Conservation (phyloP, 306 rosid species). For the Medicago ruthenica region DNA sequence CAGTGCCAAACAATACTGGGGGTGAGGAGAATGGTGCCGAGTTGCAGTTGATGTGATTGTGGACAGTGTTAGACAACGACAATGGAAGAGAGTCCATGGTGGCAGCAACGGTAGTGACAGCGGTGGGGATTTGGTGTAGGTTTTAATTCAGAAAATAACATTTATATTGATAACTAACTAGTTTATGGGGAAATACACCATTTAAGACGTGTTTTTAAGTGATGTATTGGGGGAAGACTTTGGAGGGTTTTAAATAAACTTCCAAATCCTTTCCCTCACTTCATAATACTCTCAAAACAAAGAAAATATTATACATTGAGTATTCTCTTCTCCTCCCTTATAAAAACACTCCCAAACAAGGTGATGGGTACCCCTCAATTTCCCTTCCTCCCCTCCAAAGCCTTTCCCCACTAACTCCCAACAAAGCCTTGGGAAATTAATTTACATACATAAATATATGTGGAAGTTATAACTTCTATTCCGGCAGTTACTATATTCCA, state of each 20-base stretch:
- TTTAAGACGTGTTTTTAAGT: not conserved
- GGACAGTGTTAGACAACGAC: not conserved
- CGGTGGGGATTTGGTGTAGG: not conserved
- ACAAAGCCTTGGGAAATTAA: not conserved
- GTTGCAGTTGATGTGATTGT: not conserved
- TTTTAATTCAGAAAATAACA: not conserved
- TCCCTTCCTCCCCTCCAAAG: not conserved
- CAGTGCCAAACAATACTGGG: not conserved
- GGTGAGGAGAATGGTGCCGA: not conserved
- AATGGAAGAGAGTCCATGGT: not conserved
- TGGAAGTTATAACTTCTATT: not conserved
- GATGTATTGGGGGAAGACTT: not conserved
- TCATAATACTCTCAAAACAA: conserved; percentile 6
- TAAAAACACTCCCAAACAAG: not conserved
- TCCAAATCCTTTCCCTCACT: not conserved
- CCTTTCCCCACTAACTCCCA: not conserved
- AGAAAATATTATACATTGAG: not conserved
- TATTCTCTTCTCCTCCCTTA: not conserved
- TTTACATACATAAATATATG: not conserved
- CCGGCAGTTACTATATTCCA: not conserved
- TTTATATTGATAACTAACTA: not conserved
- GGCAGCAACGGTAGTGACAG: not conserved
- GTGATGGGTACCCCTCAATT: not conserved
- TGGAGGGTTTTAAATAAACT: not conserved
- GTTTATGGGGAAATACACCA: not conserved